Evolutionary conservation across 805 yeast species (phyloP), one percentile per base, ranked within the genome.

Genomic region (Wickerhamomyces ciferrii): DNA sequence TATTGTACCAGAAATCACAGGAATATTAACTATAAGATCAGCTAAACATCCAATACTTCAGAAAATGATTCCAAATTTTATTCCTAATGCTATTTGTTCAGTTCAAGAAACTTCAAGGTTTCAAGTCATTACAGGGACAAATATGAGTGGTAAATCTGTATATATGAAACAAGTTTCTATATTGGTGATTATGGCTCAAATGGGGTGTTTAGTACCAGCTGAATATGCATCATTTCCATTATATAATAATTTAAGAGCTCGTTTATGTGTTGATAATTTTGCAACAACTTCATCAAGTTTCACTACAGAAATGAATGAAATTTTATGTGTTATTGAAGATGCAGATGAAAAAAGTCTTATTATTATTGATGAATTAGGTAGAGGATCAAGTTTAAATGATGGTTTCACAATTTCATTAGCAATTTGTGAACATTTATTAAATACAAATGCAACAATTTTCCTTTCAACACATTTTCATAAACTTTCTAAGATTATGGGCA

Each of bases 61-160:
- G 44, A 48, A 54, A 1, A 38, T 56, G 2, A 43, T 65, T 1
- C 47, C 53, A 9, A 39, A 51, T 14, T 69, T 64, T 52, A 53
- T 71, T 17, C 57, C 73, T 1, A 76, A 76, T 55, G 71, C 71
- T 51, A 60, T 71, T 1, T 60, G 62, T 4, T 61, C 67, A 5
- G 53, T 63, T 7, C 48, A 56, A 5, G 65, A 61, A 10, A 58
- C 65, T 8, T 72, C 78, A 3, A 53, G 71, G 25, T 55, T 76
- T 9, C 77, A 74, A 46, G 67, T 80, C 2, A 67, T 80, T 5
- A 79, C 84, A 0, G 84, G 85, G 0, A 76, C 80, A 3, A 80
- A 80, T 50, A 77, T 78, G 82, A 80, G 83, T 42, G 86, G 85
- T 2, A 81, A 80, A 53, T 79, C 84, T 0, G 74, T 79, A 5